Evolutionary conservation across 257 asterid genomes (phyloP).

Genomic region (Cinchona pubescens): DNA sequence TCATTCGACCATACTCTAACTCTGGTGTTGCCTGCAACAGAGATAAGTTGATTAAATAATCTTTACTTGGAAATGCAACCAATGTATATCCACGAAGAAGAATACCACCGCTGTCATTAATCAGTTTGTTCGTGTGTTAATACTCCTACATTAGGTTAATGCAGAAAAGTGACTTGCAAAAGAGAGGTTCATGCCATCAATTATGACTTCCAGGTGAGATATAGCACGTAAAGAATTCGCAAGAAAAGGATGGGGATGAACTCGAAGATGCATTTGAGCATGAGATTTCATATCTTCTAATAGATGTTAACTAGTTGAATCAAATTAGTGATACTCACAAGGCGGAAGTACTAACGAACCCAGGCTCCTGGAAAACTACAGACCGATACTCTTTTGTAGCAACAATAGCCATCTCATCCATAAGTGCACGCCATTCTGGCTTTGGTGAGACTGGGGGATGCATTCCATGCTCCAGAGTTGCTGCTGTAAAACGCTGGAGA

Average conservation of each 20-base stretch:
- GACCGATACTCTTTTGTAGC: constrained; percentile 86
- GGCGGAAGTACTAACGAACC: constrained; percentile 93
- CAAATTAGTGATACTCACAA: constrained; percentile 42
- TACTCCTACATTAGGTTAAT: not conserved
- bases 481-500: constrained; percentile 88
- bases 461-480: constrained; percentile 99
- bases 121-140: not conserved
- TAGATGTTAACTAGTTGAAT: not conserved
- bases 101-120: too few relatives aligned
- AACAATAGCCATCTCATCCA: constrained; percentile 88
- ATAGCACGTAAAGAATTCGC: not conserved
- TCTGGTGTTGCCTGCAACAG: constrained; percentile 84
- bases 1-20: constrained; percentile 90
- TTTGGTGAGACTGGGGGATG: constrained; percentile 78
- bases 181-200: not conserved
- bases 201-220: too few relatives aligned
- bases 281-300: too few relatives aligned
- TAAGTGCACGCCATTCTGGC: constrained; percentile 89
- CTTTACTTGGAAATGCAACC: not conserved
- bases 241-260: not conserved
- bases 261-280: too few relatives aligned
- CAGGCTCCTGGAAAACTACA: constrained; percentile 81
- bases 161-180: not conserved
- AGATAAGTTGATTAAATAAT: not conserved
- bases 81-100: too few relatives aligned